Evolutionary conservation across 2,329 filamentous ascomycete species (phyloP), one percentile per base, ranked within the genome.

Genomic region (Aspergillus ochraceus): DNA sequence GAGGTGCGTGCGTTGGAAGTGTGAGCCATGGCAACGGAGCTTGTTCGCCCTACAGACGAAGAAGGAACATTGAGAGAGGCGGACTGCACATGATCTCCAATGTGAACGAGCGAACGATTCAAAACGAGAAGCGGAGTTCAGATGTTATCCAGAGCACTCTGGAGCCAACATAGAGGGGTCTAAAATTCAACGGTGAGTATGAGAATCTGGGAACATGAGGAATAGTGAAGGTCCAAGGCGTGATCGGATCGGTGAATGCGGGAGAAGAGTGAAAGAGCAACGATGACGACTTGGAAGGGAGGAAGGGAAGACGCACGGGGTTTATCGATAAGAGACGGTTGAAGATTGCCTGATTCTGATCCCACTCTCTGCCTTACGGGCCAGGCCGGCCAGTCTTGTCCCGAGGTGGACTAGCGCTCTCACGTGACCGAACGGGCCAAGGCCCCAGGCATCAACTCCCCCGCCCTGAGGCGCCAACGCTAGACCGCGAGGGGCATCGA

Each of bases 21-120:
- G 45, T 66, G 68, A 59, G 73, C 69, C 75, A 77, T 77, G 50
- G 49, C 24, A 51, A 49, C 26, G 39, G 52, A 30, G 52, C 47
- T 47, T 32, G 57, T 20, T 54, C 59, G 57, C 54, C 59, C 45
- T 64, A 62, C 47, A 58, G 53, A 57, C 59, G 59, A 58, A 61
- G 29, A 54, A 62, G 20, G 50, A 50, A 52, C 32, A 46, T 45
- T n/a, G 49, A n/a, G 29, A 30, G 54, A 52, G 56, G 57, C 45
- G 30, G 54, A 52, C 61, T 53, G 58, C 55, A 60, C 68, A 70
- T 66, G 62, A 55, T 62, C 64, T 53, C 32, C 52, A 49, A 57
- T 56, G 55, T 29, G 47, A 32, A 12, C 22, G 4, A 51, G 24
- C 8, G 5, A 51, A 49, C 47, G 39, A 22, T 56, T 12, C 19